Percentiles rank a stretch among this genome's conserved stretches.
phyloP scores from a whole-genome alignment of 768 basidiomycete genomes.

The Rhizopogon sp. region DNA sequence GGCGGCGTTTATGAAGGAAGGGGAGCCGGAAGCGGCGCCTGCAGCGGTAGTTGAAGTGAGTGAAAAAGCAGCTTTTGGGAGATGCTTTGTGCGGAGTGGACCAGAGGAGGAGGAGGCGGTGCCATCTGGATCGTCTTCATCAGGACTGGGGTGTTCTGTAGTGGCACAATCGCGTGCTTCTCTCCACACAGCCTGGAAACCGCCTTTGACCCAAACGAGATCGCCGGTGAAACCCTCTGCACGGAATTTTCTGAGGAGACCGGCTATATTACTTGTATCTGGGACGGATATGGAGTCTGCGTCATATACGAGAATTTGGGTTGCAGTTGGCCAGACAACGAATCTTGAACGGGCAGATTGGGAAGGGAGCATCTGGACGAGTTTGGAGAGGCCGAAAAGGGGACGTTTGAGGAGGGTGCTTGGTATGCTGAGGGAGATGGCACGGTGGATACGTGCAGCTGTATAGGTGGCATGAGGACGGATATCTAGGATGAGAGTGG shows the following conservation, averaged over 20 bases:
- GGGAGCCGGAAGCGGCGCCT: conserved; percentile 16
- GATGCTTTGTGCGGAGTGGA: conserved; percentile 49
- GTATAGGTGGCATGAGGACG: conserved; percentile 75
- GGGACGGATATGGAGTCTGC: conserved; percentile 61
- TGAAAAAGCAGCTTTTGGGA: conserved; percentile 64
- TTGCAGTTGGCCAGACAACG: conserved; percentile 49
- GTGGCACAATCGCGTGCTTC: conserved; percentile 51
- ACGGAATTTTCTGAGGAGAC: conserved; percentile 72
- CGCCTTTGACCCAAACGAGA: conserved; percentile 78
- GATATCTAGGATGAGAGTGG: conserved; percentile 77
- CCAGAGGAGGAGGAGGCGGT: conserved; percentile 11
- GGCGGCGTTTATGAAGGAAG: conserved; percentile 24
- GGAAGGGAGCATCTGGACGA: conserved; percentile 78
- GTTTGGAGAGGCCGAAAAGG: conserved; percentile 71
- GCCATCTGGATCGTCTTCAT: conserved; percentile 44
- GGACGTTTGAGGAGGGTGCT: conserved; percentile 93
- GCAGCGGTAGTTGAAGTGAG: conserved; percentile 36
- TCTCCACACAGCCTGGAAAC: conserved; percentile 67
- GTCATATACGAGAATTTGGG: conserved; percentile 80
- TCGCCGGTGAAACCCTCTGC: conserved; percentile 55
- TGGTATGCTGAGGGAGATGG: conserved; percentile 86
- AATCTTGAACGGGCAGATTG: conserved; percentile 53
- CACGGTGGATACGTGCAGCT: conserved; percentile 56
- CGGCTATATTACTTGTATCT: conserved; percentile 63
- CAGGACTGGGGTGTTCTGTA: conserved; percentile 40